Conservation (phyloP, 305 asterid genomes). For the Salvia sclarea region DNA sequence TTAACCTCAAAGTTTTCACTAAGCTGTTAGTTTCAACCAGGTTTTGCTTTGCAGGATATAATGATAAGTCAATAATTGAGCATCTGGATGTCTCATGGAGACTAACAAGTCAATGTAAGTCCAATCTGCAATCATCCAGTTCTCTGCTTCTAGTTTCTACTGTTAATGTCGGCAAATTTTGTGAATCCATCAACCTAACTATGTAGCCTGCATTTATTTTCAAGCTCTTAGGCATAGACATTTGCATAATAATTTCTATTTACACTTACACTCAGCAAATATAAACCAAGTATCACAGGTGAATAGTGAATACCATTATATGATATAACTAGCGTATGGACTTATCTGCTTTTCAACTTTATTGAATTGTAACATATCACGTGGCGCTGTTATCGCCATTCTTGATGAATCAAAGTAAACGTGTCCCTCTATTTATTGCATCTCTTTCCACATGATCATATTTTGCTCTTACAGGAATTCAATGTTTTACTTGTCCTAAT, state of each 20-base stretch:
- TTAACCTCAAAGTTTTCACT: not conserved
- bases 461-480: not conserved
- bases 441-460: slow-evolving; percentile 11
- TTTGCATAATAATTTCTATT: not conserved
- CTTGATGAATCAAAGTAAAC: not conserved
- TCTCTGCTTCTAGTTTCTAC: slow-evolving; percentile 1
- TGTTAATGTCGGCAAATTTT: not conserved
- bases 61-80: not conserved
- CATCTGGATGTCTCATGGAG: slow-evolving; percentile 23
- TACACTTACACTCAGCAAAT: slow-evolving; percentile 3
- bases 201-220: slow-evolving; percentile 14
- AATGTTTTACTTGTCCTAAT: not conserved
- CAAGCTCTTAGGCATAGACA: slow-evolving; percentile 11
- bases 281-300: not conserved
- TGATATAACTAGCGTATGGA: slow-evolving; percentile 9
- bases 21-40: slow-evolving; percentile 18
- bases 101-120: slow-evolving; percentile 27
- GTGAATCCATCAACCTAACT: slow-evolving; percentile 1
- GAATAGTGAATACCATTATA: slow-evolving; percentile 14
- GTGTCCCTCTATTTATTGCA: slow-evolving; percentile 4
- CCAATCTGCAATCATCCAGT: slow-evolving; percentile 14
- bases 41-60: slow-evolving; percentile 13
- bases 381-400: not conserved
- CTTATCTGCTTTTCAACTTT: slow-evolving; percentile 11
- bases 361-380: not conserved